These are phyloP conservation scores for Oryza nivara DNA, from an alignment of 176 grass and related monocot species.

Conservation along the genomic window DNA sequence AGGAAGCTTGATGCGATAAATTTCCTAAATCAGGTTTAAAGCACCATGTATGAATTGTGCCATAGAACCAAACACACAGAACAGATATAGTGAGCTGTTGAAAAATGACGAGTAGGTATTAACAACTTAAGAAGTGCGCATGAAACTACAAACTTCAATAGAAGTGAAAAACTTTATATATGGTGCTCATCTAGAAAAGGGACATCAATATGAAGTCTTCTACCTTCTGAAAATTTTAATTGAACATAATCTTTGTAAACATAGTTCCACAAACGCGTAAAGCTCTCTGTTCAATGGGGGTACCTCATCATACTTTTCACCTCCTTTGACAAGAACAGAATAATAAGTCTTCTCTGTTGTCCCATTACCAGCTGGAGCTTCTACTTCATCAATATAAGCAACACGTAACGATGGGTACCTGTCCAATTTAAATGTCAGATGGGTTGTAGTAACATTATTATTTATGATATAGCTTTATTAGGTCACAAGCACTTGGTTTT, in stretches of 20 bases:
- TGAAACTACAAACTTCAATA: slow-evolving; percentile 10
- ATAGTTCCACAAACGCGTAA: slow-evolving; percentile 3
- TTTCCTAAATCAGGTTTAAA: slow-evolving; percentile 65
- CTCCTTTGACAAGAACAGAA: slow-evolving; percentile 98
- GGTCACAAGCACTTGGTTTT: slow-evolving; percentile 2
- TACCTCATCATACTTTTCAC: slow-evolving; percentile 92
- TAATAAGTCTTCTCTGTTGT: slow-evolving; percentile 77
- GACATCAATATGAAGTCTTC: neutral
- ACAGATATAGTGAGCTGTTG: neutral
- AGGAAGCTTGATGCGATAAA: slow-evolving; percentile 98
- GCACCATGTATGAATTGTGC: neutral
- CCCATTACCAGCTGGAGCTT: slow-evolving; percentile 43
- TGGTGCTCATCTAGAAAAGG: neutral
- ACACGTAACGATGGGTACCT: slow-evolving; percentile 76
- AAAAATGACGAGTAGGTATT: slow-evolving; percentile 24
- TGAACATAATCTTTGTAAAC: slow-evolving; percentile 11
- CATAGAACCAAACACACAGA: neutral
- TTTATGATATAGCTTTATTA: slow-evolving; percentile 1
- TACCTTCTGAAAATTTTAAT: neutral
- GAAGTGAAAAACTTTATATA: neutral
- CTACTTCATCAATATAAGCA: slow-evolving; percentile 90
- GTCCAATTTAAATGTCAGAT: slow-evolving; percentile 36
- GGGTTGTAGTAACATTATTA: slow-evolving; percentile 19
- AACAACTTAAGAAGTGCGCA: slow-evolving; percentile 5
- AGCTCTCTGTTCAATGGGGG: slow-evolving; percentile 13